Base-by-base conservation (phyloP, 2,329 filamentous ascomycete species). In the Neonectria neomacrospora region DNA sequence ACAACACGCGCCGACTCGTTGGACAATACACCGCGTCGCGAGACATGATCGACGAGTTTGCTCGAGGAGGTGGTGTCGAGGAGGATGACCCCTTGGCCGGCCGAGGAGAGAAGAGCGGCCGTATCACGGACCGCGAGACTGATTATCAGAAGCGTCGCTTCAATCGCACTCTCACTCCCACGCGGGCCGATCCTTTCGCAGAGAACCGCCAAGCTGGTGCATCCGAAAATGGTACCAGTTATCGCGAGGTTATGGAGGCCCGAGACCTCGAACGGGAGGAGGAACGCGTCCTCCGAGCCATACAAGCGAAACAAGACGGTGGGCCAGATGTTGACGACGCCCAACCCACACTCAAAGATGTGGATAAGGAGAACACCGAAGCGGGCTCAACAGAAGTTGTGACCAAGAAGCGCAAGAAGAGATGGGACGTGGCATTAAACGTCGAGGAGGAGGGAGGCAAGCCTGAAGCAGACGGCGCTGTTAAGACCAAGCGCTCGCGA, bases 121-220 rank as follows among this genome's bases (percentile, higher is more conserved):
- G 95, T 73, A 98, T 99, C 75, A 85, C 90, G 65, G 95, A 96
- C 76, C 91, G 96, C 74, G 95, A 98, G 83, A 96, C 94, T 67
- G 95, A 98, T 76, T 99, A 99, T 77, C 96, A 99, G 81, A 97
- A 97, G 81, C 92, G 94, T 69, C 90, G 94, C 63, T 96, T 97
- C 78, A 90, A 97, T 77, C 93, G 96, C 65, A 90, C 88, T 55
- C 84, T 98, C 67, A 96, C 93, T 22, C 94, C 94, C 5, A 94
- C 92, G 9, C 90, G 93, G 74, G 92, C 90, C 65, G 94, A 97
- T 76, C 90, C 93, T 1, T 97, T 97, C 75, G 91, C 92, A 26
- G 88, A 90, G 67, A 92, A 94, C 75, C 83, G 88, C 66, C 87
- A 92, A 76, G 88, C 86, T 51, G 89, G 88, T 62, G 86, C 86